A percentile compares a stretch with the other conserved stretches of the same genome.
These are phyloP conservation scores for Pleomassaria siparia DNA, from an alignment of 2,329 filamentous ascomycete species.

Conservation along the genomic window DNA sequence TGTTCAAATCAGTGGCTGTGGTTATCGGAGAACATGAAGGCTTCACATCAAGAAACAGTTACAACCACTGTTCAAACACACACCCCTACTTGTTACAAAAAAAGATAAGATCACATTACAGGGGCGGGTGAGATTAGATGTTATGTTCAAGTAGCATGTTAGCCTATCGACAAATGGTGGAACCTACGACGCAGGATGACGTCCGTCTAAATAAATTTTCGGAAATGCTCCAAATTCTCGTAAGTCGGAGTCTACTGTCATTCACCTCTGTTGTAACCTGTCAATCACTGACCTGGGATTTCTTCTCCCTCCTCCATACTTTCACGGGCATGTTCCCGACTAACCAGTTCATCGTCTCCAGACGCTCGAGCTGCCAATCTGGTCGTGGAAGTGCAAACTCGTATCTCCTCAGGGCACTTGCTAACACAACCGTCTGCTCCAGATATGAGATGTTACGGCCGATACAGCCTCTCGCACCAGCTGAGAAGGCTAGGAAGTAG, in stretches of 20 bases:
- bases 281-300: slow-evolving; percentile 10
- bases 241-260: slow-evolving; percentile 1
- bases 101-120: too few relatives aligned
- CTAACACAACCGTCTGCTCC: slow-evolving; percentile 35
- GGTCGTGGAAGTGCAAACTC: slow-evolving; percentile 41
- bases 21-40: too few relatives aligned
- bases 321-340: slow-evolving; percentile 43
- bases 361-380: slow-evolving; percentile 36
- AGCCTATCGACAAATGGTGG: too few relatives aligned
- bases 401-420: slow-evolving; percentile 41
- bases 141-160: too few relatives aligned
- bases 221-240: slow-evolving; percentile 1
- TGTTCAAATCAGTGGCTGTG: too few relatives aligned
- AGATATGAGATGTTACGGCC: slow-evolving; percentile 35
- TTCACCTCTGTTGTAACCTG: background rate
- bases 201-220: background rate
- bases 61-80: too few relatives aligned
- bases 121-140: too few relatives aligned
- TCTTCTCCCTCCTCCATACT: slow-evolving; percentile 36
- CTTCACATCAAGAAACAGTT: too few relatives aligned
- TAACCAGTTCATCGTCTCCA: slow-evolving; percentile 43
- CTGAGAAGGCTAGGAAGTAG: slow-evolving; percentile 34
- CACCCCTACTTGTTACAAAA: too few relatives aligned
- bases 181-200: background rate
- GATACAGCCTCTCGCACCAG: slow-evolving; percentile 32